Evolutionary conservation across 2,329 filamentous ascomycete species (phyloP).

Genomic region (Pestalotiopsis sp.): DNA sequence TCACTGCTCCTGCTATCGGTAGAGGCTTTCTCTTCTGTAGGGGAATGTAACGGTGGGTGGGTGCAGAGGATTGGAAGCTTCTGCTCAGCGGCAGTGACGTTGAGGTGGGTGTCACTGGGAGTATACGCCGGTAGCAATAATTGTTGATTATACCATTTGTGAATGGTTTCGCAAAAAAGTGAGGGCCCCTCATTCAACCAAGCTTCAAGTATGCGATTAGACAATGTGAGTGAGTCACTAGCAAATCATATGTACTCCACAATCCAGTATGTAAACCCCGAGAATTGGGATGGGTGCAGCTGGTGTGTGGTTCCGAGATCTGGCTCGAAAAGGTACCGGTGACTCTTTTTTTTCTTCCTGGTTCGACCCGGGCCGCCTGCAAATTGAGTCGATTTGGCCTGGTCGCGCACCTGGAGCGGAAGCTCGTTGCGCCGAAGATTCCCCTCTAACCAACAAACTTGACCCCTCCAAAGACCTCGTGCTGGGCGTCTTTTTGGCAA

Average conservation of each 20-base stretch:
- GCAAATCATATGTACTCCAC: not conserved
- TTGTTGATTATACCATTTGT: constrained; percentile 16
- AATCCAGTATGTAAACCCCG: not conserved
- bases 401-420: not conserved
- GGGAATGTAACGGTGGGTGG: constrained; percentile 1
- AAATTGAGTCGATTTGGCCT: constrained; percentile 5
- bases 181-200: constrained; percentile 17
- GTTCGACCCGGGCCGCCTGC: not conserved
- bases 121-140: constrained; percentile 1
- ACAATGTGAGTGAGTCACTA: constrained; percentile 14
- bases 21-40: not conserved
- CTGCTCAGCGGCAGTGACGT: not conserved
- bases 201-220: constrained; percentile 5
- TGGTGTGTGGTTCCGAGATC: not conserved
- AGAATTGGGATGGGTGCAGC: not conserved
- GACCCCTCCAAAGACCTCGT: not conserved
- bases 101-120: not conserved
- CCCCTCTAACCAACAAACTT: constrained; percentile 2
- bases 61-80: not conserved
- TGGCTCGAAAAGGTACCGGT: not conserved
- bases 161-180: constrained; percentile 15
- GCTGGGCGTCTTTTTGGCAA: not conserved
- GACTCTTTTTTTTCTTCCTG: not conserved
- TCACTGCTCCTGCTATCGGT: not conserved
- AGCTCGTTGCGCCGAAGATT: constrained; percentile 8